Base-by-base conservation (phyloP, 805 yeast genomes). In the Wickerhamomyces ciferrii region DNA sequence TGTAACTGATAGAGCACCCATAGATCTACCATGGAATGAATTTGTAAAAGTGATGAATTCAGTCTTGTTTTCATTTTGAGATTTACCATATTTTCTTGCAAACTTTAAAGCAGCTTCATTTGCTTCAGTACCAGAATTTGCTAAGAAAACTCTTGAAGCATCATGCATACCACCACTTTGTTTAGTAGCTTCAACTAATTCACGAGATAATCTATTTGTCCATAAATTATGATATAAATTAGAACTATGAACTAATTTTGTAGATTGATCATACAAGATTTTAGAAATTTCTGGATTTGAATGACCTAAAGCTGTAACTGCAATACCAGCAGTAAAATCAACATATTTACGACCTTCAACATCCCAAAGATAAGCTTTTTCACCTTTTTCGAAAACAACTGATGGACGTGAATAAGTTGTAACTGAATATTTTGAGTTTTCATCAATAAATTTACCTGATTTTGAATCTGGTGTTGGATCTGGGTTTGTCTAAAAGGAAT, bases 231-330 rank as follows among this genome's bases (percentile, higher is more conserved):
- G 83, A 69, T 82, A 90, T 51, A 94, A 70, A 61, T 94, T 94
- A 4, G 96, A 88, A 51, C 88, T 76, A 62, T 94, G 99, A 48
- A 89, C 73, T 54, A 92, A 70, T 10, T 82, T 81, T 29, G 63
- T 62, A 1, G 90, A 79, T 68, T 94, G 99, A 39, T 85, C 84
- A 47, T 68, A 65, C 50, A 90, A 63, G 49, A 94, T 78, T 45
- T 84, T 70, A 7, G 96, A 77, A 34, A 94, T 76, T 51, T 81
- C 84, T 4, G 82, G 80, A 56, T 94, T 77, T 23, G 90, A 72
- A 61, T 94, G 98, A 2, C 99, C 99, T 52, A 94, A 71, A 1
- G 87, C 84, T n/a, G 96, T 92, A 15, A 94, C 99, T 1, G 99
- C 98, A 54, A 94, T 92, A 44, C 99, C 99, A 2, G 97, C 90